These are phyloP conservation scores for Alternaria metachromatica DNA, from an alignment of 2,329 filamentous ascomycete genomes.

Conservation along the genomic window DNA sequence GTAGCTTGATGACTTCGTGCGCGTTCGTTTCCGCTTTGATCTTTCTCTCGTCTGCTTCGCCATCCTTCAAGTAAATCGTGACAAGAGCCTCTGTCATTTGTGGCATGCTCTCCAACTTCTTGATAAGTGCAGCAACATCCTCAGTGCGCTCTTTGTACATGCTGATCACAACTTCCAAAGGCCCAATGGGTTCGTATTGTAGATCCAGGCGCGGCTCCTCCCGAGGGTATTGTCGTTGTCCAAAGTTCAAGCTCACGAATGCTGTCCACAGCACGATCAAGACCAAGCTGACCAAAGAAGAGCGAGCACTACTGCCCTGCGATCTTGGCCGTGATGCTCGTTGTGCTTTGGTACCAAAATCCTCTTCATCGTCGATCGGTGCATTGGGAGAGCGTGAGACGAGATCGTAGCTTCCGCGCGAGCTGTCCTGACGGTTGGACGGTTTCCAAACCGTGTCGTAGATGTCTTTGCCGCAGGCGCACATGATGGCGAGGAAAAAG, in stretches of 20 bases:
- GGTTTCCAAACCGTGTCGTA: not conserved
- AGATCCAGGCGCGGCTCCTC: constrained; percentile 20
- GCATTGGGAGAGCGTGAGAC: not conserved
- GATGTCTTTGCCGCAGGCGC: constrained; percentile 10
- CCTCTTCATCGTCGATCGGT: constrained; percentile 9
- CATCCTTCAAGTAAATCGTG: constrained; percentile 45
- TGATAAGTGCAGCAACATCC: constrained; percentile 33
- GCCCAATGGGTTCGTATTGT: constrained; percentile 24
- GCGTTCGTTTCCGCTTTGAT: constrained; percentile 33
- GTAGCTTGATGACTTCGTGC: constrained; percentile 31
- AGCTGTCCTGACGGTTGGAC: not conserved
- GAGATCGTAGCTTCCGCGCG: constrained; percentile 7
- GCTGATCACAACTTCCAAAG: constrained; percentile 47
- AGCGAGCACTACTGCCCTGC: not conserved
- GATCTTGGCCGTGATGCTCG: not conserved
- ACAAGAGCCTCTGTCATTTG: constrained; percentile 26
- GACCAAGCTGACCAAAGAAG: constrained; percentile 6
- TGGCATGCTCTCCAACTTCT: constrained; percentile 26
- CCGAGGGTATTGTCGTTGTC: constrained; percentile 10
- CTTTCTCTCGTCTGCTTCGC: constrained; percentile 23
- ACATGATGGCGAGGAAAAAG: constrained; percentile 20
- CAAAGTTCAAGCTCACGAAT: constrained; percentile 29
- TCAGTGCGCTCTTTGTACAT: constrained; percentile 46
- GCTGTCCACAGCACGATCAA: constrained; percentile 24
- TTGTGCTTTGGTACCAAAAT: not conserved